Evolutionary conservation across 1,284 basidiomycete genomes (phyloP).

Genomic region (Ceratobasidium sp.): DNA sequence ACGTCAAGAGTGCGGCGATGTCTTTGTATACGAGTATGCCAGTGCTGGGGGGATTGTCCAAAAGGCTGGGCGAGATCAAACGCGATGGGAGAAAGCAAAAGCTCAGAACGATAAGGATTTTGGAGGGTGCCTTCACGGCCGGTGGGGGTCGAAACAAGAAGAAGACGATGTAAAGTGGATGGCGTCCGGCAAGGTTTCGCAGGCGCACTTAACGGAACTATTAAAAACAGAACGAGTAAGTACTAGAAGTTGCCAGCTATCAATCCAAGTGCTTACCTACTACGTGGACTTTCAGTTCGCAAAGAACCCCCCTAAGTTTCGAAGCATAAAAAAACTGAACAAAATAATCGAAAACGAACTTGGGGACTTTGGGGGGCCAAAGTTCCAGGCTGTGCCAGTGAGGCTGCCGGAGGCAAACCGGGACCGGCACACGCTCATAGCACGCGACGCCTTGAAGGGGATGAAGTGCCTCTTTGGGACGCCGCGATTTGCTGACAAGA

Average conservation of each 20-base stretch:
- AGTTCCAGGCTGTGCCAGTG: background rate
- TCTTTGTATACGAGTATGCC: background rate
- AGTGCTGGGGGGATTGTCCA: background rate
- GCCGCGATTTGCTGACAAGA: background rate
- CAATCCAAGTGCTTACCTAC: background rate
- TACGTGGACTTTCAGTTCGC: slow-evolving; percentile 2
- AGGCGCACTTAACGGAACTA: background rate
- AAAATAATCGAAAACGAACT: background rate
- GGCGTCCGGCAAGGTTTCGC: background rate
- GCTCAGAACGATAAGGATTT: background rate
- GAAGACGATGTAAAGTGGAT: background rate
- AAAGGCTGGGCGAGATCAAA: background rate
- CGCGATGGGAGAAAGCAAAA: background rate
- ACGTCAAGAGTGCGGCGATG: background rate
- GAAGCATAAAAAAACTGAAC: background rate
- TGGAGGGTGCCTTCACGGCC: background rate
- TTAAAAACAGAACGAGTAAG: background rate
- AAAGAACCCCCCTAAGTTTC: background rate
- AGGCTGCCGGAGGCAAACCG: background rate
- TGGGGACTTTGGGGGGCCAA: background rate
- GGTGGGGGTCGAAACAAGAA: background rate
- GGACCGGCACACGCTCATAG: background rate
- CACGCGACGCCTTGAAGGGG: background rate
- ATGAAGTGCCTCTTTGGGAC: background rate
- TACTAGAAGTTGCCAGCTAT: background rate